phyloP scores from a whole-genome alignment of 2,329 filamentous ascomycete genomes.

The Simplicillium sp. region DNA sequence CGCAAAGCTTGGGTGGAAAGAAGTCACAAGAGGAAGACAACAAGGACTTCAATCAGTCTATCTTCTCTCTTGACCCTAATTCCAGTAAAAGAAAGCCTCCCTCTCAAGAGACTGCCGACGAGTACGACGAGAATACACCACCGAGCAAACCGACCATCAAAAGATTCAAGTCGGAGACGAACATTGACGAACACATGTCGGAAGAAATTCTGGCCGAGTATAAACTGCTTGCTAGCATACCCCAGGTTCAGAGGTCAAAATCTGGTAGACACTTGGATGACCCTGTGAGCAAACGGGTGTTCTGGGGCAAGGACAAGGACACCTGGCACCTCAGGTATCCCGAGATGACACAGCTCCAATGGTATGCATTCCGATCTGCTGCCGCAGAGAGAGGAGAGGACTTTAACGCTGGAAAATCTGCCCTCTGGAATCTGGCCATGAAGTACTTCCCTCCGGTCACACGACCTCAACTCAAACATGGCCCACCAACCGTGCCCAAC shows the following conservation, averaged over 20 bases:
- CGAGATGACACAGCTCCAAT: slow-evolving; percentile 52
- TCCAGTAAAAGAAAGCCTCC: slow-evolving; percentile 47
- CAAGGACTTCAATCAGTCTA: slow-evolving; percentile 12
- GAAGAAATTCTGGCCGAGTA: slow-evolving; percentile 31
- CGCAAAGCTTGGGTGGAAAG: slow-evolving; percentile 45
- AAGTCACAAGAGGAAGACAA: slow-evolving; percentile 8
- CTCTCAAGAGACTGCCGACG: slow-evolving; percentile 40
- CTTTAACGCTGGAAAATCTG: slow-evolving; percentile 41
- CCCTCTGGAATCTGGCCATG: slow-evolving; percentile 48
- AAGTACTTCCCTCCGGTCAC: slow-evolving; percentile 43
- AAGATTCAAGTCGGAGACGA: slow-evolving; percentile 41
- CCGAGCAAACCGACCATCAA: slow-evolving; percentile 42
- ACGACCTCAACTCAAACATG: neutral
- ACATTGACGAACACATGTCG: slow-evolving; percentile 21
- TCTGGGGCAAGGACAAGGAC: slow-evolving; percentile 45
- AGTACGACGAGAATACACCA: slow-evolving; percentile 29
- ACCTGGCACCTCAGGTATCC: slow-evolving; percentile 56
- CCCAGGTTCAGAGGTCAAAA: slow-evolving; percentile 35
- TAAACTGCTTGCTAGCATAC: slow-evolving; percentile 36
- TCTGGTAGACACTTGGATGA: slow-evolving; percentile 49
- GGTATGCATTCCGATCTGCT: slow-evolving; percentile 43
- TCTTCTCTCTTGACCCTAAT: slow-evolving; percentile 26
- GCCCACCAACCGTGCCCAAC: no score
- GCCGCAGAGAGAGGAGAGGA: slow-evolving; percentile 39
- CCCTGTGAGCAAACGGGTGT: slow-evolving; percentile 45